A percentile compares a stretch with the other conserved stretches of the same genome.
These are phyloP conservation scores for Paxillus rubicundulus DNA, from an alignment of 768 basidiomycete species.

Conservation along the genomic window DNA sequence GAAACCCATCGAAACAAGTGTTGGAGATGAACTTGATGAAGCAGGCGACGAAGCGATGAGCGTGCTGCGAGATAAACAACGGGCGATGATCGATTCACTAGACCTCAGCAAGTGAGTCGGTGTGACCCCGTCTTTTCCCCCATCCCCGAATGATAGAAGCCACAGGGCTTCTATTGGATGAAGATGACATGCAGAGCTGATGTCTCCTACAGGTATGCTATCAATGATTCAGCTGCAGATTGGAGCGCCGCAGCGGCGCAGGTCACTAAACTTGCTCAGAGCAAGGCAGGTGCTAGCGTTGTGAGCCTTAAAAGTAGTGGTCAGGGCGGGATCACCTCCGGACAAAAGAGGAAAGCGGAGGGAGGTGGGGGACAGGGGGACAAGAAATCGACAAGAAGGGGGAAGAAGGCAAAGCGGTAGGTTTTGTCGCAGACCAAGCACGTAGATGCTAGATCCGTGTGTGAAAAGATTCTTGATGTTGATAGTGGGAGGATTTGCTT, in stretches of 20 bases:
- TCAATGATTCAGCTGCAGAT: constrained; percentile 66
- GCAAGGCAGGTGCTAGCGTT: constrained; percentile 57
- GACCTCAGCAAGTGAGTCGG: constrained; percentile 80
- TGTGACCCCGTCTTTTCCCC: not conserved
- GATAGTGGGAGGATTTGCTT: no score
- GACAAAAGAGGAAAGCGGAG: constrained; percentile 60
- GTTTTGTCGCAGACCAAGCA: not conserved
- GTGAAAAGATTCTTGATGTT: no score
- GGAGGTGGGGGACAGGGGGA: constrained; percentile 31
- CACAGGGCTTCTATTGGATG: constrained; percentile 13
- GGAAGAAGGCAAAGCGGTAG: constrained; percentile 41
- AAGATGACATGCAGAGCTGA: constrained; percentile 1
- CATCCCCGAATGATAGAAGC: no score
- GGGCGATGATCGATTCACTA: constrained; percentile 83
- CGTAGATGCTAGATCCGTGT: no score
- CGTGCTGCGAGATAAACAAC: constrained; percentile 63
- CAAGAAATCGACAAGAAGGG: constrained; percentile 50
- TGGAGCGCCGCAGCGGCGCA: constrained; percentile 77
- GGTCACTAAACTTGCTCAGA: constrained; percentile 49
- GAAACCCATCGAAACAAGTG: constrained; percentile 43
- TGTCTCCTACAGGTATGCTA: constrained; percentile 56
- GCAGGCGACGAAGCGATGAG: constrained; percentile 62
- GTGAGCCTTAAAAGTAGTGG: constrained; percentile 64
- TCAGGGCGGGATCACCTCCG: constrained; percentile 28
- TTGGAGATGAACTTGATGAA: constrained; percentile 72